Percentiles rank a stretch among this genome's conserved stretches.
Evolutionary conservation across 768 basidiomycete genomes (phyloP).

Genomic region (Xerocomellus intermedius): DNA sequence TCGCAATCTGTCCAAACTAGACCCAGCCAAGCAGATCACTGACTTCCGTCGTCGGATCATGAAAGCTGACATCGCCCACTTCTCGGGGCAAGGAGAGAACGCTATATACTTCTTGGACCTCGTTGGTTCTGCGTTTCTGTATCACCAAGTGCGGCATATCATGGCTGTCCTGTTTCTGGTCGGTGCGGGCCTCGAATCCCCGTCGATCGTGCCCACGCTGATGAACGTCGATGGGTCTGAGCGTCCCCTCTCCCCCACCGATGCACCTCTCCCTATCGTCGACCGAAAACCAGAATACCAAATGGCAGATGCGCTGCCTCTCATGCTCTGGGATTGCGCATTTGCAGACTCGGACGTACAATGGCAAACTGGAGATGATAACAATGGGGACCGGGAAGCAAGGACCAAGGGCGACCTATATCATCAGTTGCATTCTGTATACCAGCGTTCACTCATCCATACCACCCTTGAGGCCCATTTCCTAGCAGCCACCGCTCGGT

Average conservation of each 20-base stretch:
- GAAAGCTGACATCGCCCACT: constrained; percentile 58
- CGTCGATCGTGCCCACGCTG: constrained; percentile 66
- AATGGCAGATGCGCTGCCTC: constrained; percentile 90
- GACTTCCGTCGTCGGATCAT: constrained; percentile 70
- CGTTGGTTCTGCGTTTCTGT: constrained; percentile 84
- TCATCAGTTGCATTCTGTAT: constrained; percentile 51
- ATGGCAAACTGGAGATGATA: constrained; percentile 64
- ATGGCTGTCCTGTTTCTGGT: constrained; percentile 89
- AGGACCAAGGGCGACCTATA: constrained; percentile 41
- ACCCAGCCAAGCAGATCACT: constrained; percentile 87
- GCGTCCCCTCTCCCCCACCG: neutral
- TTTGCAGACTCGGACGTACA: constrained; percentile 64
- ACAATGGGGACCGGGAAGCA: constrained; percentile 18
- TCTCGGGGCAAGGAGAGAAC: constrained; percentile 37
- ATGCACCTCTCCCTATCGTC: constrained; percentile 46
- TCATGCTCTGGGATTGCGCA: constrained; percentile 88
- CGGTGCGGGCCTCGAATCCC: constrained; percentile 74
- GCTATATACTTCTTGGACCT: constrained; percentile 72
- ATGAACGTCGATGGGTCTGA: constrained; percentile 60
- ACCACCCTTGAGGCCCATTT: constrained; percentile 67
- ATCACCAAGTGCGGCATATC: constrained; percentile 95
- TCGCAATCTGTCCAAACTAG: constrained; percentile 92
- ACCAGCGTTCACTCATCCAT: constrained; percentile 62
- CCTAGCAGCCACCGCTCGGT: constrained; percentile 49
- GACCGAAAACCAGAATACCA: constrained; percentile 83